These are phyloP conservation scores for Talaromyces borbonicus DNA, from an alignment of 495 filamentous ascomycete genomes.

Conservation along the genomic window DNA sequence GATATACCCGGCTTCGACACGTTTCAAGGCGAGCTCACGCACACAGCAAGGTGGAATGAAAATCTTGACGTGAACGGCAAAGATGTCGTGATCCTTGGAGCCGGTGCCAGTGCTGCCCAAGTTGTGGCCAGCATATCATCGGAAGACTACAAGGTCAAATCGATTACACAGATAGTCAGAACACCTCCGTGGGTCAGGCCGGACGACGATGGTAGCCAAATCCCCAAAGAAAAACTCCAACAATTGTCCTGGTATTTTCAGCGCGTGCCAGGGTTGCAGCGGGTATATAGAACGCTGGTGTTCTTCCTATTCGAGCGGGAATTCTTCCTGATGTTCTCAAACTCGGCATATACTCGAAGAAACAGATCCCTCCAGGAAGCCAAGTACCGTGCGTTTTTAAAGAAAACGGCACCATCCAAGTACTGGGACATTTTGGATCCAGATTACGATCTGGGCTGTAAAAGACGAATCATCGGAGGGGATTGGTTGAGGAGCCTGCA, in stretches of 20 bases:
- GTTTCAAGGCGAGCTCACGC: constrained; percentile 42
- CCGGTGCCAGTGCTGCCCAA: constrained; percentile 44
- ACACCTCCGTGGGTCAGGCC: constrained; percentile 49
- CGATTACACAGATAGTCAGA: constrained; percentile 52
- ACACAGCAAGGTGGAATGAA: constrained; percentile 44
- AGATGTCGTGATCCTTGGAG: constrained; percentile 48
- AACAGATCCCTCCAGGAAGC: constrained; percentile 22
- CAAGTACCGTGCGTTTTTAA: constrained; percentile 36
- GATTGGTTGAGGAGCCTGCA: constrained; percentile 46
- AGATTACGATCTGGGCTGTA: constrained; percentile 53
- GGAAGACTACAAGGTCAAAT: constrained; percentile 38
- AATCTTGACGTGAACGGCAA: constrained; percentile 33
- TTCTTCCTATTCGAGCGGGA: constrained; percentile 29
- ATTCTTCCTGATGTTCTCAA: constrained; percentile 24
- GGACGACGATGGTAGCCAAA: constrained; percentile 5
- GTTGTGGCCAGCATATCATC: constrained; percentile 30
- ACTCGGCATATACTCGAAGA: constrained; percentile 21
- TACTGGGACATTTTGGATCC: constrained; percentile 57
- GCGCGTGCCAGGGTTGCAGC: constrained; percentile 34
- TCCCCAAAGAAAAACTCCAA: constrained; percentile 29
- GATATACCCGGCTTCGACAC: constrained; percentile 43
- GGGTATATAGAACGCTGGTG: constrained; percentile 19
- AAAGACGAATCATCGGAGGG: constrained; percentile 47
- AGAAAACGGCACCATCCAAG: constrained; percentile 39
- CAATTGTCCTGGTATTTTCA: constrained; percentile 13